Evolutionary conservation across 2,329 filamentous ascomycete species (phyloP), one percentile per base, ranked within the genome.

Genomic region (Fusarium sp.): DNA sequence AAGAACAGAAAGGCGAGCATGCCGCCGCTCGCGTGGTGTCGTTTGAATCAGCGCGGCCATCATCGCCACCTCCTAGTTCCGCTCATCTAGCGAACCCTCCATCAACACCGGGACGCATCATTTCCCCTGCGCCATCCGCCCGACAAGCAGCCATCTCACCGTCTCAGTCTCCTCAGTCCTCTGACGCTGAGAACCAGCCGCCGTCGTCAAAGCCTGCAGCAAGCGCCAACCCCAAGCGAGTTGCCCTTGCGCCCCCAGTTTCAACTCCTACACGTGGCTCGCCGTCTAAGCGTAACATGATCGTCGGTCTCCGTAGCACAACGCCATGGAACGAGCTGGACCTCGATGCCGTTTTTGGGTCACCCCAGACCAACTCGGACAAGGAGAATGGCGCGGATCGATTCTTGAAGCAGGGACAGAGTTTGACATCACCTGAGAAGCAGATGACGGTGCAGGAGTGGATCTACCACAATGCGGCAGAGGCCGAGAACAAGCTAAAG

Each of bases 371-470:
- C 13, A 81, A 83, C 16, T 77, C 83, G 14, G 86, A 88, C 50
- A 88, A 88, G 78, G 88, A 92, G 75, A 91, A 90, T 65, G 82
- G 83, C 0, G 84, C 85, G 2, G 84, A 85, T 20, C 82, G 84
- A 11, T 84, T 90, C 30, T 81, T 92, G 18, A 86, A 85, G 66
- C 85, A 88, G 43, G 91, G 90, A 14, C 87, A 87, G 1, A 89
- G 89, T 16, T 84, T 99, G 63, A 92, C 90, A 3, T 93, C 89
- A 63, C 90, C 92, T 0, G 97, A 98, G 85, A 95, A 93, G 85
- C 87, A 89, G 41, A 98, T 99, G 95, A 96, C 92, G 6, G 94
- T 98, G 0, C 95, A 98, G 82, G 92, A 98, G 82, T 99, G 96
- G 95, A 93, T 99, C 43, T 87, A 92, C 67, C 90, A 92, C 83